Base-by-base conservation (phyloP, 116 monocot genomes). In the Posidonia oceanica region DNA sequence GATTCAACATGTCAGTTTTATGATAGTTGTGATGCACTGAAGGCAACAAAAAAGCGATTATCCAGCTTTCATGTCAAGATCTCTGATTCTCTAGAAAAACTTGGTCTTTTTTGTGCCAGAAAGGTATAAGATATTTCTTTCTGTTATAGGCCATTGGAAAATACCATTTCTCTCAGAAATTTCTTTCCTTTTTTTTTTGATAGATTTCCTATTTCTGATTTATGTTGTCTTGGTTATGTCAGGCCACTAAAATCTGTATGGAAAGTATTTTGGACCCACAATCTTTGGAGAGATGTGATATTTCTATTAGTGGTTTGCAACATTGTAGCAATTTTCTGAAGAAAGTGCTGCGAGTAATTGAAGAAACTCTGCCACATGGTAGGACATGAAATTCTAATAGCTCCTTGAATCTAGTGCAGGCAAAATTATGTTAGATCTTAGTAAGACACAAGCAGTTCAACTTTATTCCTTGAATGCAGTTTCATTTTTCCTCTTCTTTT, bases 161-260 rank as follows among this genome's bases (percentile, higher is more conserved):
- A 60, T 60, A 0, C 29, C 60, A 2, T 10, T 22, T 60, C 21
- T 22, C 29, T 60, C 60, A 23, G 7, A 23, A 60, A 8, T 60
- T 23, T 18, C 18, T 60, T 23, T 21, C 18, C 3, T 22, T 60
- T 60, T 6, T n/a, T 22, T 60, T 12, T 22, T 6, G 2, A 5
- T 4, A 61, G 4, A 1, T 36, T 61, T 20, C n/a, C n/a, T 61
- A 61, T 11, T 12, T 64, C 38, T 66, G 13, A 67, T 23, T 21
- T 67, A 52, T 67, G 22, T 61, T 1, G 17, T 55, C 52, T 55
- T 16, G 55, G 55, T 38, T 56, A 54, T 22, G 29, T 38, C 77
- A 95, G 95, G 95, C 86, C 69, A 77, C 76, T 54, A 86, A 87
- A 82, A 68, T 91, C 6, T 86, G 81, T 67, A 74, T 74, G 44